These are phyloP conservation scores for Wallacemonas rigidus DNA, from an alignment of 208 protist genomes.

Conservation along the genomic window DNA sequence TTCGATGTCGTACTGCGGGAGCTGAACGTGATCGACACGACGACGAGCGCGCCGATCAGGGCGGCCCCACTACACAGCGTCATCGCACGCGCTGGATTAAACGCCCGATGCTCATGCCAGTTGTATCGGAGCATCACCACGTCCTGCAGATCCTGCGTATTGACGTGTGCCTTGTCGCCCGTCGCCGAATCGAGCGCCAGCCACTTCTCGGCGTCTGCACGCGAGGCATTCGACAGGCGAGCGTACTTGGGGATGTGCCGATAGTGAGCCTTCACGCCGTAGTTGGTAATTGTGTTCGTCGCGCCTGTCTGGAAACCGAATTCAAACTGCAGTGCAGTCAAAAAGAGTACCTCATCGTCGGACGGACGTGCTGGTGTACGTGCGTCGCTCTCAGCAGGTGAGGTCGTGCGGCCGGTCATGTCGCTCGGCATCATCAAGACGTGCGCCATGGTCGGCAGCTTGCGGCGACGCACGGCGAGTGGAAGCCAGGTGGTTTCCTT, in stretches of 20 bases:
- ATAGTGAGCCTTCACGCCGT: constrained; percentile 43
- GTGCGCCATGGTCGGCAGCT: constrained; percentile 7
- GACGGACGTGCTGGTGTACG: neutral
- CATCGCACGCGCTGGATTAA: constrained; percentile 62
- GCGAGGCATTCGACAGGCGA: neutral
- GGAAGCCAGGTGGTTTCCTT: constrained; percentile 82
- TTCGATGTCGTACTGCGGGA: constrained; percentile 30
- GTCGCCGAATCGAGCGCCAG: no score
- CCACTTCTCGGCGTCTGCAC: neutral
- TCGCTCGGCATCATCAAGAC: no score
- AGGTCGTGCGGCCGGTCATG: no score
- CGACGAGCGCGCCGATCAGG: constrained; percentile 39
- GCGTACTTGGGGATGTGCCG: constrained; percentile 16
- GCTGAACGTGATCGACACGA: constrained; percentile 42
- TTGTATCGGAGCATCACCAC: constrained; percentile 46
- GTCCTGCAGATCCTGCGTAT: neutral
- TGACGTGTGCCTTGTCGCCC: no score
- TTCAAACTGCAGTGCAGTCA: constrained; percentile 43
- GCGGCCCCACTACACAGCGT: constrained; percentile 45
- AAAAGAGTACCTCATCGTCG: constrained; percentile 30
- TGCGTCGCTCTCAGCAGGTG: no score
- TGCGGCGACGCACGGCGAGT: constrained; percentile 29
- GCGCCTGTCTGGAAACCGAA: constrained; percentile 69
- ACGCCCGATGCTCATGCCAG: constrained; percentile 68
- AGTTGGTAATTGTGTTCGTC: constrained; percentile 61